Base-by-base conservation (phyloP, 2,329 filamentous ascomycete genomes). In the Aspergillus sp. region DNA sequence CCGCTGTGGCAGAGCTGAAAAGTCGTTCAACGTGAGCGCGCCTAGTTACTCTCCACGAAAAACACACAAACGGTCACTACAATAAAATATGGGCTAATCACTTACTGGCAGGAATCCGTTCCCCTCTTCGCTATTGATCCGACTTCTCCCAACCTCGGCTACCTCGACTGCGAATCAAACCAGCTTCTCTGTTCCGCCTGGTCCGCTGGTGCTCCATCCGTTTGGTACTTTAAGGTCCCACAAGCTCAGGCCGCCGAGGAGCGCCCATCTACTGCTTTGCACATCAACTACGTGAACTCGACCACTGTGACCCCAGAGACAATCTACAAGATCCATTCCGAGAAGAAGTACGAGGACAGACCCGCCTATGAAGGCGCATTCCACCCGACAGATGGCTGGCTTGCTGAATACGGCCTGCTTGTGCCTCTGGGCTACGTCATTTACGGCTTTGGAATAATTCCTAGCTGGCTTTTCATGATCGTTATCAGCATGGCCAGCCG, bases 381-480 rank as follows among this genome's bases (percentile, higher is more conserved):
- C 70, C 85, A 88, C 71, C 86, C 86, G 8, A 84, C 85, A 61
- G 83, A 86, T 68, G 83, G 85, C 46, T 73, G 69, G 61, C 70
- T 87, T 45, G 81, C 82, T 50, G 70, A 85, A 72, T 78, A 78
- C 65, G 75, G 78, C 41, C 72, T 87, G 51, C 78, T 76, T 42
- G 70, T 85, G 54, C 80, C 82, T 15, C 68, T 85, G 37, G 86
- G 80, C 6, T 86, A 86, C 62, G 69, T 78, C 44, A 77, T 87
- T 54, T 86, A 78, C 70, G 80, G 69, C 30, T 80, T 88, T 68
- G 76, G 80, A 34, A 77, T 80, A 72, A 79, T 87, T 63, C 86
- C 86, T 3, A 86, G 81, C 65, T 88, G 86, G 86, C 67, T 82
- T 57, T 82, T 86, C 61, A 88, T 88, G 86, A 81, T 88, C 62